These are phyloP conservation scores for Cladophialophora immunda DNA, from an alignment of 2,329 filamentous ascomycete genomes.

Conservation along the genomic window DNA sequence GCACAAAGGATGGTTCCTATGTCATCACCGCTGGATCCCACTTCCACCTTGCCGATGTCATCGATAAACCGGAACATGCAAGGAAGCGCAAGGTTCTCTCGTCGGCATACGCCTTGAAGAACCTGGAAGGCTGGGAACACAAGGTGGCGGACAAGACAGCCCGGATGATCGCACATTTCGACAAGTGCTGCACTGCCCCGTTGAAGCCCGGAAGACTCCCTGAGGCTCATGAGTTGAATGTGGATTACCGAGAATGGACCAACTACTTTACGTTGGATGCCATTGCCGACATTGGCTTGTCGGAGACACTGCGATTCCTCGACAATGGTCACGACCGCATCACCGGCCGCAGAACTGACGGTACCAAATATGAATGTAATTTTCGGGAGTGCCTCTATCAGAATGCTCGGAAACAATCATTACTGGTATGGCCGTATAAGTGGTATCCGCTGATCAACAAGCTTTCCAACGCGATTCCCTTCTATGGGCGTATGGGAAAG, in stretches of 20 bases:
- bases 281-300: conserved; percentile 52
- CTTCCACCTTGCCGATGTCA: conserved; percentile 45
- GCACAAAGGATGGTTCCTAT: conserved; percentile 35
- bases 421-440: conserved; percentile 42
- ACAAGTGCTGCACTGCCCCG: conserved; percentile 45
- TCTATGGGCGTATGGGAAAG: conserved; percentile 37
- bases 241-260: conserved; percentile 50
- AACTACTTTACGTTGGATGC: conserved; percentile 51
- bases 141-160: conserved; percentile 50
- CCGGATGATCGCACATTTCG: conserved; percentile 47
- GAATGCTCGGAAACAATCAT: conserved; percentile 27
- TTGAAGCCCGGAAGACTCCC: conserved; percentile 12
- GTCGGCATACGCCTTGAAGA: conserved; percentile 52
- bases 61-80: conserved; percentile 50
- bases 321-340: conserved; percentile 47
- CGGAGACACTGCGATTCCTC: conserved; percentile 48
- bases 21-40: conserved; percentile 22
- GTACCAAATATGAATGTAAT: conserved; percentile 24
- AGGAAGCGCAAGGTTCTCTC: conserved; percentile 52
- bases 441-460: conserved; percentile 37
- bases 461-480: conserved; percentile 36
- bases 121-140: conserved; percentile 52
- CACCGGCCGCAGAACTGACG: conserved; percentile 41
- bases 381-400: conserved; percentile 35
- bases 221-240: conserved; percentile 40